Base-by-base conservation (phyloP, 108 stramenopile genomes). In the Seminavis robusta region DNA sequence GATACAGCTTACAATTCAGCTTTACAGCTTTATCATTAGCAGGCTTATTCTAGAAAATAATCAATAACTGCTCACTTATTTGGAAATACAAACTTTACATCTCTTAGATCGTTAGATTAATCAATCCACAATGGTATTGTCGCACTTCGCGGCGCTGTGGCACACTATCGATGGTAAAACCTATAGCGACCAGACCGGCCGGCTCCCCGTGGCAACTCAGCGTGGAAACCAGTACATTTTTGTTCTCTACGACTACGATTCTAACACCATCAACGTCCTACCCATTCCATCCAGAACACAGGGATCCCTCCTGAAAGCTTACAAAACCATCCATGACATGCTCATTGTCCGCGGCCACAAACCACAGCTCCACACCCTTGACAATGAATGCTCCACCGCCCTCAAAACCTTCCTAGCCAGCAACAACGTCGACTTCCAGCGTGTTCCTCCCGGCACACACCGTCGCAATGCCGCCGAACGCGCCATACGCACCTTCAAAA, bases 401-500 rank as follows among this genome's bases (percentile, higher is more conserved):
- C 49, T 72, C 32, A 59, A 59, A 23, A 42, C 32, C 13, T 38
- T 26, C 26, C 40, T 72, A 2, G 13, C 4, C 33, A 30, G 45
- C 5, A 3, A 72, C 5, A 31, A 50, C 39, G 47, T 64, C 33
- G 26, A 58, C 19, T 65, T 68, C 27, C 73, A 80, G 44, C 36
- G 71, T n/a, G 61, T 52, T 11, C 72, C 79, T 50, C 66, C 79
- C 6, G 34, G 47, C 21, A 42, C 33, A 32, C 67, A 63, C 39
- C 46, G 63, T 30, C 33, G 49, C 27, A 80, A 81, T 63, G 49
- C 59, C 10, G 80, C 80, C 1, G 72, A 81, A 46, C 55, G 69
- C 0, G 76, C 76, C 26, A 80, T 80, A 8, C 49, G 47, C 4
- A 80, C 74, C 15, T 80, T 66, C 56, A 71, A 76, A 47, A 54